Percentiles rank a stretch among this genome's conserved stretches.
Conservation (phyloP, 2,329 filamentous ascomycete genomes). For the Fusarium hainanense region DNA sequence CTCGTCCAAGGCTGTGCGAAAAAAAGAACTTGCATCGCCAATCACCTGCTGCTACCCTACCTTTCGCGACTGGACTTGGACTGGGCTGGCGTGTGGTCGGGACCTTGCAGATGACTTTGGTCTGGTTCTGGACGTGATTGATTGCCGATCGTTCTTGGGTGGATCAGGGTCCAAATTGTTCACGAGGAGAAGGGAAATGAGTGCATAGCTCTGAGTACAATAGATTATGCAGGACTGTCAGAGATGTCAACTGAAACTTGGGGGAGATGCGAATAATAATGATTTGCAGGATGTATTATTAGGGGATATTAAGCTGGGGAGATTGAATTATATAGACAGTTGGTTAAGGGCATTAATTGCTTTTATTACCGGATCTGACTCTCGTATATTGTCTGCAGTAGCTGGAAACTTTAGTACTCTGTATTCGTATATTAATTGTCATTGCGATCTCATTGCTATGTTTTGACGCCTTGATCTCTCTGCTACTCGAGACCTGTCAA, state of each 20-base stretch:
- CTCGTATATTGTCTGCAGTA: not conserved
- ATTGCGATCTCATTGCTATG: not conserved
- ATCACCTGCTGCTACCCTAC: constrained; percentile 37
- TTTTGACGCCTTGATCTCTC: not conserved
- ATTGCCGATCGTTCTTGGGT: constrained; percentile 32
- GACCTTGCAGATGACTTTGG: constrained; percentile 42
- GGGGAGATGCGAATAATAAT: constrained; percentile 5
- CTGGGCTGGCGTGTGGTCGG: constrained; percentile 30
- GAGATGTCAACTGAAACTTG: constrained; percentile 5
- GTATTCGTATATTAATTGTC: not conserved
- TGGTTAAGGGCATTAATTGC: not conserved
- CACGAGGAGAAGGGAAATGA: constrained; percentile 5
- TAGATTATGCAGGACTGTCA: constrained; percentile 32
- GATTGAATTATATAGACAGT: not conserved
- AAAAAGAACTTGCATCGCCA: constrained; percentile 25
- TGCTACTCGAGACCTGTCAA: not conserved
- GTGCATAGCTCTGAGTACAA: not conserved
- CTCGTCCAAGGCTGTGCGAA: constrained; percentile 19
- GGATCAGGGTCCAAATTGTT: constrained; percentile 48
- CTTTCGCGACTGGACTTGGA: not conserved
- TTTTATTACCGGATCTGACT: not conserved
- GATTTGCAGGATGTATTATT: constrained; percentile 1
- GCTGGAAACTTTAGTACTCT: not conserved
- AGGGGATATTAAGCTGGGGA: not conserved
- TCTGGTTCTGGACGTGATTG: constrained; percentile 26